Conservation (phyloP, 345 rosid species). For the Acer campestre region DNA sequence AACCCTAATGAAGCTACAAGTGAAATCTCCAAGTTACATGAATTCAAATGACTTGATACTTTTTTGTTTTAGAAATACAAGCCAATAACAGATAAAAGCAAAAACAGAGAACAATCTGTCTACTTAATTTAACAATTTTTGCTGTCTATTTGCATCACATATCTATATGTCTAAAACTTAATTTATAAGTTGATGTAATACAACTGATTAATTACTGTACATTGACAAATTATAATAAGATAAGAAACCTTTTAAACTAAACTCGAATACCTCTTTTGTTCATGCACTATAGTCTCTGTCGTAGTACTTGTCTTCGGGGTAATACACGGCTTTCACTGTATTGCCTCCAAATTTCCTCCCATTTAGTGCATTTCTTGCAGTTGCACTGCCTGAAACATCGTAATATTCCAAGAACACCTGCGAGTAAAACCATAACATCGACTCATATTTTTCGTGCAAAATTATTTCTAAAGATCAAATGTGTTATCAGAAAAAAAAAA, state of each 20-base stretch:
- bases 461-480: too few relatives aligned
- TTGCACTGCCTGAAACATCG: constrained; percentile 20
- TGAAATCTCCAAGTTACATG: background rate
- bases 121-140: background rate
- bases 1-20: too few relatives aligned
- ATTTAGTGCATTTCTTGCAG: constrained; percentile 21
- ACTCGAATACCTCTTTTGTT: background rate
- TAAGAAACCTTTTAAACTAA: background rate
- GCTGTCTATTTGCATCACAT: background rate
- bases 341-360: constrained; percentile 33
- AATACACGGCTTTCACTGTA: constrained; percentile 23
- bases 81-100: too few relatives aligned
- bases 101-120: background rate
- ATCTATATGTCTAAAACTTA: background rate
- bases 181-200: background rate
- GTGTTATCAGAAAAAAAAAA: background rate
- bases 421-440: background rate
- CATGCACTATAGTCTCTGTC: constrained; percentile 21
- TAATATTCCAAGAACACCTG: constrained; percentile 34
- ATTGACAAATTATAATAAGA: background rate
- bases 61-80: background rate
- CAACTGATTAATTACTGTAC: constrained; percentile 12
- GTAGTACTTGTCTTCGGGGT: constrained; percentile 29
- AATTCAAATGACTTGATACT: background rate
- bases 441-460: background rate